Conservation (phyloP, 495 filamentous ascomycete species). For the Hyphodiscus hymeniophilus region DNA sequence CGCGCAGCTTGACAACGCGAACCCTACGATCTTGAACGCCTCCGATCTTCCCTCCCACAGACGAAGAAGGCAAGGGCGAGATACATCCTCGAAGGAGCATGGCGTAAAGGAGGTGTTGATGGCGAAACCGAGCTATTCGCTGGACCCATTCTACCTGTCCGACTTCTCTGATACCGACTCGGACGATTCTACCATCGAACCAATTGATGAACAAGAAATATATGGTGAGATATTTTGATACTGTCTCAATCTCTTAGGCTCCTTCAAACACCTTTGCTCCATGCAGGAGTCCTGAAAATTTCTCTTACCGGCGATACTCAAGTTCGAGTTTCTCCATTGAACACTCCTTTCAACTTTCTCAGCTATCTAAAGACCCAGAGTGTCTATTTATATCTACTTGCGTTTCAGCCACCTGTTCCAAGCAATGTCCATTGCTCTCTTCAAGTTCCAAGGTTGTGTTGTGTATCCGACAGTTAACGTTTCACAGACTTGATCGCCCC, state of each 20-base stretch:
- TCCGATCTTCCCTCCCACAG: conserved; percentile 77
- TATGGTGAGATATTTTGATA: conserved; percentile 52
- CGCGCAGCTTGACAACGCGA: conserved; percentile 63
- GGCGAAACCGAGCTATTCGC: conserved; percentile 13
- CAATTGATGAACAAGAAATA: conserved; percentile 93
- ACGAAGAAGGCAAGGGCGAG: conserved; percentile 36
- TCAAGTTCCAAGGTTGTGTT: not conserved
- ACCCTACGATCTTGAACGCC: conserved; percentile 84
- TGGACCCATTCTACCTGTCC: conserved; percentile 20
- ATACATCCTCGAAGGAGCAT: conserved; percentile 4
- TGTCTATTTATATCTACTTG: not conserved
- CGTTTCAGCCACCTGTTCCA: conserved; percentile 11
- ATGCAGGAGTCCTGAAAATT: not conserved
- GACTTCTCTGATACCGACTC: conserved; percentile 31
- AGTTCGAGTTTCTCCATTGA: too few species aligned
- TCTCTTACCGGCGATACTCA: not conserved
- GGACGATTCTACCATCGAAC: conserved; percentile 60
- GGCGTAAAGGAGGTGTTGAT: conserved; percentile 10
- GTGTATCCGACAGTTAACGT: conserved; percentile 32
- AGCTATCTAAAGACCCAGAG: conserved; percentile 3
- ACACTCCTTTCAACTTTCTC: not conserved
- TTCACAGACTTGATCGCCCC: conserved; percentile 77
- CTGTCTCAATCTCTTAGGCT: not conserved
- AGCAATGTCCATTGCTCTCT: not conserved
- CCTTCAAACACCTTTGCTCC: not conserved